Evolutionary conservation across 345 rosid genomes (phyloP).

Genomic region (Camelina sativa): DNA sequence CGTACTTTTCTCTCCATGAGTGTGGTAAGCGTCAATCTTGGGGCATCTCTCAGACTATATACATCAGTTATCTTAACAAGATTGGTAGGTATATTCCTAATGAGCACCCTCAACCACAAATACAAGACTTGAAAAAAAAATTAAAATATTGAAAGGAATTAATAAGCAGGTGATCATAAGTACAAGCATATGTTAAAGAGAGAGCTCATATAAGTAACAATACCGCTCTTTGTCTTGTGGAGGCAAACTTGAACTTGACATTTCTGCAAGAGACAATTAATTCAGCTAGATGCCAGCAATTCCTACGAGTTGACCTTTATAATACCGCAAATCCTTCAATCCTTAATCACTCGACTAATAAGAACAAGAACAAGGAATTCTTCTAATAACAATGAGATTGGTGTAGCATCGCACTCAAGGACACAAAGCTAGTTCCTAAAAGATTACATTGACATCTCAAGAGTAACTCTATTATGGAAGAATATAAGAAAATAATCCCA

Average conservation of each 20-base stretch:
- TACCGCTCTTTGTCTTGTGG: slow-evolving; percentile 72
- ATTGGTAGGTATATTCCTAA: too few species aligned
- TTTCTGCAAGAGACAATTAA: slow-evolving; percentile 57
- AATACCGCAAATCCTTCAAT: slow-evolving; percentile 1
- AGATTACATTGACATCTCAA: slow-evolving; percentile 7
- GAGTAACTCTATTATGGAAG: neutral
- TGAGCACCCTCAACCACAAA: slow-evolving; percentile 73
- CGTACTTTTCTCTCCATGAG: too few species aligned
- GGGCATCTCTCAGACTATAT: too few species aligned
- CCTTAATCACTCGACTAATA: neutral
- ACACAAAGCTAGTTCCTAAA: slow-evolving; percentile 19
- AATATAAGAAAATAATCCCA: neutral
- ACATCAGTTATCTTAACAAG: too few species aligned
- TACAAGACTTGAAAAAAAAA: slow-evolving; percentile 57
- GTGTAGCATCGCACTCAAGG: neutral
- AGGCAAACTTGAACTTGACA: slow-evolving; percentile 75
- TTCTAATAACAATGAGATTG: slow-evolving; percentile 5
- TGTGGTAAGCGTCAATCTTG: too few species aligned
- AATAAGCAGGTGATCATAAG: slow-evolving; percentile 19
- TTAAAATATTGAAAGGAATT: slow-evolving; percentile 1
- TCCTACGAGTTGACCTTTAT: neutral
- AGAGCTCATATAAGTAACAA: slow-evolving; percentile 15
- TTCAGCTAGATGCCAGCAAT: slow-evolving; percentile 11
- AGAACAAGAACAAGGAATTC: slow-evolving; percentile 1
- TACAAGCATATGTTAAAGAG: neutral